Evolutionary conservation across 1,139 yeast species (phyloP), one percentile per base, ranked within the genome.

Genomic region (Yamadazyma atmosphaerica): DNA sequence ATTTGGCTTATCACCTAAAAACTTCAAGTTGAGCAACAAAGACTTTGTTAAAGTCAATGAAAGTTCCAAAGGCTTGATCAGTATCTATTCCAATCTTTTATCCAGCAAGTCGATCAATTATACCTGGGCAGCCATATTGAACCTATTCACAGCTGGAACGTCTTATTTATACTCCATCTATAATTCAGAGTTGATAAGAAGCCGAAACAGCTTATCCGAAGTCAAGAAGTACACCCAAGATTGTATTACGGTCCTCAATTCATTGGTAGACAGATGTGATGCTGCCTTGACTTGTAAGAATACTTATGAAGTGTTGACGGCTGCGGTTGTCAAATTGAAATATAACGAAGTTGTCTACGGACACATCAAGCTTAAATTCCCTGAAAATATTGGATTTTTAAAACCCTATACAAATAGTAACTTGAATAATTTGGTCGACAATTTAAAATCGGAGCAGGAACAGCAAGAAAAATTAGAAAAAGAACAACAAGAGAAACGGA

Each of bases 91-190:
- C 34, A 77, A 74, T 36, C 63, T 88, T 32, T 77, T 77, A 47
- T 60, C 65, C 15, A 72, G 72, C 24, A 78, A 77, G 49, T 70
- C 78, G 34, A 74, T 88, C 44, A 88, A 88, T 57, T 89, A 86
- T 60, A 87, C 96, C 0, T 89, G 96, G 96, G 92, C 90, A 1
- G 95, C 95, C 0, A 92, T 88, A 2, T 95, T 88, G 57, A 88
- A 87, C 57, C 65, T 87, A 39, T 87, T 87, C 55, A 83, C 86
- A 84, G 92, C 96, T 0, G 95, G 95, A 1, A 84, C 92, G 15
- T 84, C 95, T 2, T 87, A 81, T 51, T 67, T 88, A 32, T 88
- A 85, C 55, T 76, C 90, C 1, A 69, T 87, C 11, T 87, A 85
- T 55, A 85, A 84, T 55, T 79, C 86, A 25, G 72, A 70, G 16